phyloP scores from a whole-genome alignment of 1,139 yeast genomes.

The Lipomyces yarrowii region DNA sequence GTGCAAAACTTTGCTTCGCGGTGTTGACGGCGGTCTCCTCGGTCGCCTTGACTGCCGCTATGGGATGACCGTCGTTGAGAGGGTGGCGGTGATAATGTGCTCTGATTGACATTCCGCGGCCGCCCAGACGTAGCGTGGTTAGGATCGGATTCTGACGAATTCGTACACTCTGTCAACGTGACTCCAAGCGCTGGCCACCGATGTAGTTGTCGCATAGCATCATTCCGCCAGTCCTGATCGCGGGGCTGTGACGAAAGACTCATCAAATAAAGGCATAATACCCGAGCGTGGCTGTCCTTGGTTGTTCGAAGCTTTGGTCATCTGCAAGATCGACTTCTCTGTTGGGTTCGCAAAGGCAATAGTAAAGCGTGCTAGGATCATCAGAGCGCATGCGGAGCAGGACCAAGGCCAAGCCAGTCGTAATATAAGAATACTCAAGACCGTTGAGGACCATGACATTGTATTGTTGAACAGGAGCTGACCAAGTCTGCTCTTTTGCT shows the following conservation, averaged over 20 bases:
- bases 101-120: not conserved
- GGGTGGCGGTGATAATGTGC: not conserved
- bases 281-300: not conserved
- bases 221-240: not conserved
- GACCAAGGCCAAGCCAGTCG: constrained; percentile 1
- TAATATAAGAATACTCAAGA: constrained; percentile 7
- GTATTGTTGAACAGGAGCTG: not conserved
- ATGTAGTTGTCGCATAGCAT: not conserved
- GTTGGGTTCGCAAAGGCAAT: constrained; percentile 1
- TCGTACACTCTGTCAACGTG: not conserved
- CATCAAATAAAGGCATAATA: constrained; percentile 2
- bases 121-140: not conserved
- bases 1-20: not conserved
- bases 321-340: not conserved
- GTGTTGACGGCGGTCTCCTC: not conserved
- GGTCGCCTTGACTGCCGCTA: not conserved
- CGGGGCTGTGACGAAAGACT: not conserved
- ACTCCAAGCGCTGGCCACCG: not conserved
- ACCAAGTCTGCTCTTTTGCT: not conserved
- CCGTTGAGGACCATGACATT: constrained; percentile 4
- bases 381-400: not conserved
- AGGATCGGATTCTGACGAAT: not conserved
- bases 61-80: not conserved
- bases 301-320: not conserved
- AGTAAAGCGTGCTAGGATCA: constrained; percentile 3